Evolutionary conservation across 305 asterid genomes (phyloP), one percentile per base, ranked within the genome.

Genomic region (Striga hermonthica): DNA sequence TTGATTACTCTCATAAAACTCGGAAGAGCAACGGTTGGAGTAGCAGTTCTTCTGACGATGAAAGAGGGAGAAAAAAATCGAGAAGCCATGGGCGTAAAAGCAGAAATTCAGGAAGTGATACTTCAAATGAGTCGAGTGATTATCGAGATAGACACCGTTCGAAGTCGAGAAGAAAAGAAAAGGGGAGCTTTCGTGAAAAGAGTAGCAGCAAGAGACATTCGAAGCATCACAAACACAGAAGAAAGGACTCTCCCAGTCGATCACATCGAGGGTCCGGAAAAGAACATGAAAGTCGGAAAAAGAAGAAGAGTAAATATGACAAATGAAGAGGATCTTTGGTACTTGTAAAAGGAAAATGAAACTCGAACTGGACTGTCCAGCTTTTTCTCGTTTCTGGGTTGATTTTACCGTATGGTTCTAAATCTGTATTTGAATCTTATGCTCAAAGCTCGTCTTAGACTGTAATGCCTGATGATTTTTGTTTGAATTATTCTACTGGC

Each of bases 181-280:
- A 79, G 74, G 71, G 75, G 35, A 68, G 78, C 35, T 69, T 80
- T 10, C 67, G 77, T 55, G 88, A 80, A 49, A 84, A 76, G 76
- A 81, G 90, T 69, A 76, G 94, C 72, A 80, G 85, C 75, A 77
- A 79, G 75, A 87, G 77, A 62, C 93, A 70, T 65, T 79, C 97
- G 35, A 90, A 87, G 83, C 95, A 88, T 75, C 82, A 69, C 60
- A 90, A 86, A 68, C 90, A 81, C 76, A 82, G 82, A 69, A 73
- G 83, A 69, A 78, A 79, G 68, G 88, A 81, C 49, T 81, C 95
- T 63, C 75, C 88, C 13, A 65, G 76, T 55, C 82, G 81, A 81
- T 85, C 93, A 57, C 83, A 66, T 62, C 83, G 74, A 60, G 69
- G 83, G 67, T 84, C 91, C 41, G 81, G 74, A 41, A 81, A 68